A percentile compares a stretch with the other conserved stretches of the same genome.
phyloP scores from a whole-genome alignment of 805 yeast species.

The Diddensiella caesifluorescens region DNA sequence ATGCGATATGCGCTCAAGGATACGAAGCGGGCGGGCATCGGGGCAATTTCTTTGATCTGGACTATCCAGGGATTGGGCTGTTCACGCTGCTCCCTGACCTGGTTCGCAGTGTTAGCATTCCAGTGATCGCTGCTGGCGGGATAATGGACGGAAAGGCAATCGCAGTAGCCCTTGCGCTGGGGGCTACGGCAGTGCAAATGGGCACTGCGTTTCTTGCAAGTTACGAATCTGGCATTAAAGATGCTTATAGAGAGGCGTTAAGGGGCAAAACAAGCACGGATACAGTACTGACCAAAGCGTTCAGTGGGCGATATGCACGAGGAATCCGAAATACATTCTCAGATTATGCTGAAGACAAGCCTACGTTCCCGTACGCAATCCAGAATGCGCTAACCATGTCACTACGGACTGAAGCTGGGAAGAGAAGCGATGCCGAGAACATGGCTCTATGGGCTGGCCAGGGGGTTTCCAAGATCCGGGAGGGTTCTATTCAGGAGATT shows the following conservation, averaged over 20 bases:
- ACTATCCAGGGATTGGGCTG: conserved; percentile 35
- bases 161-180: conserved; percentile 33
- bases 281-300: conserved; percentile 19
- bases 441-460: conserved; percentile 21
- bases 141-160: conserved; percentile 35
- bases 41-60: conserved; percentile 40
- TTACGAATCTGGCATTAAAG: conserved; percentile 29
- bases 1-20: conserved; percentile 52
- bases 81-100: conserved; percentile 24
- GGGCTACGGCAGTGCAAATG: conserved; percentile 51
- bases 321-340: conserved; percentile 17
- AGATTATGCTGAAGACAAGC: conserved; percentile 4
- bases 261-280: conserved; percentile 5
- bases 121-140: conserved; percentile 51
- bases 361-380: conserved; percentile 20
- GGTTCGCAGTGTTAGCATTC: conserved; percentile 16
- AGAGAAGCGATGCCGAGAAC: conserved; percentile 5
- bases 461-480: conserved; percentile 13
- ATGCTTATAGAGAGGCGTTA: conserved; percentile 14
- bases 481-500: background rate
- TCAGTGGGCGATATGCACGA: conserved; percentile 24
- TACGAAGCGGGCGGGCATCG: conserved; percentile 65
- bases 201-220: conserved; percentile 47
- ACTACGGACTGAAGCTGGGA: conserved; percentile 15
- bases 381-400: conserved; percentile 23